These are phyloP conservation scores for Thuidium tamariscinum DNA, from an alignment of 225 moss, liverwort and hornwort genomes.

Conservation along the genomic window DNA sequence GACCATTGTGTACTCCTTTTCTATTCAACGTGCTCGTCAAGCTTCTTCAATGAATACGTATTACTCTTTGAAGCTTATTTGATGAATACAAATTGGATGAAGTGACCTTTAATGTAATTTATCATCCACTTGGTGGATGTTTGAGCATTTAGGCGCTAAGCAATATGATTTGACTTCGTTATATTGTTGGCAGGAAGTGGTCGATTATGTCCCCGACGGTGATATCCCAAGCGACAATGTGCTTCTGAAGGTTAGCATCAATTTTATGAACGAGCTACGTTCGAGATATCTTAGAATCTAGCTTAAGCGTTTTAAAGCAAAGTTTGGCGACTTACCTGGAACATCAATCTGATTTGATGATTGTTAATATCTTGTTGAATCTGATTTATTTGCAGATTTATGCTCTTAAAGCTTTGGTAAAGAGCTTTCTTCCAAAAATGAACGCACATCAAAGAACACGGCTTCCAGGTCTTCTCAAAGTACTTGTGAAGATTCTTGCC, in stretches of 20 bases:
- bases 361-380: background rate
- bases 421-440: slow-evolving; percentile 85
- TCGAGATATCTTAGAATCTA: background rate
- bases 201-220: slow-evolving; percentile 46
- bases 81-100: background rate
- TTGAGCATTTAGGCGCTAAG: background rate
- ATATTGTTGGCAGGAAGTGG: slow-evolving; percentile 33
- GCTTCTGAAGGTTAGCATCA: slow-evolving; percentile 61
- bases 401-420: slow-evolving; percentile 80
- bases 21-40: background rate
- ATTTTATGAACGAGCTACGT: background rate
- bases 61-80: background rate
- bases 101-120: background rate
- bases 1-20: background rate
- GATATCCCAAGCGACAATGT: slow-evolving; percentile 75
- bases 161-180: background rate
- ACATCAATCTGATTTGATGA: background rate
- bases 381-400: slow-evolving; percentile 46
- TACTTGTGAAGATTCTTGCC: slow-evolving; percentile 73
- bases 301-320: background rate
- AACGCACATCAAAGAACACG: slow-evolving; percentile 79
- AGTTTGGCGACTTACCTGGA: background rate
- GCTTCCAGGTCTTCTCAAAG: slow-evolving; percentile 66
- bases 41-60: no score
- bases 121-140: background rate